Base-by-base conservation (phyloP, 768 basidiomycete genomes). In the Tremella fuciformis region DNA sequence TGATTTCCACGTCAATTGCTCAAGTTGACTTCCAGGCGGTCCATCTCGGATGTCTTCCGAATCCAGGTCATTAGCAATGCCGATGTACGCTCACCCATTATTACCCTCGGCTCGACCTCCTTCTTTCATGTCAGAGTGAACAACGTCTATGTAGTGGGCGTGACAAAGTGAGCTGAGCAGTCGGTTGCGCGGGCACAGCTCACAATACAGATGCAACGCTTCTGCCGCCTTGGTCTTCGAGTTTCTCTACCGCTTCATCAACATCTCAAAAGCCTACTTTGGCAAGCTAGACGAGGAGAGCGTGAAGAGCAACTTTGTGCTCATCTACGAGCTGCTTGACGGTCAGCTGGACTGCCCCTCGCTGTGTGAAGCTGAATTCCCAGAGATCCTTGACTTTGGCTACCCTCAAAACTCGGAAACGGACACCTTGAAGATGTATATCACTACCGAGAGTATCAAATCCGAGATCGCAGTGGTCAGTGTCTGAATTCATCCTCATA, bases 401-500 rank as follows among this genome's bases (percentile, higher is more conserved):
- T 99, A 93, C 78, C 96, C 96, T 16, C 96, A 99, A 78, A 99
- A 97, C 75, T 96, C 94, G 63, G 96, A 99, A 77, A 91, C 89
- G 48, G 96, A 99, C 75, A 94, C 96, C 1, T 81, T 99, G 49
- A 98, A 99, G 79, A 87, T 88, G 58, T 98, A 96, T 76, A 98
- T 99, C 63, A 99, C 96, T 19, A 97, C 94, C 0, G 94, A 98
- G 78, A 92, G 92, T 64, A 86, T 98, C 42, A 87, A 93, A 60
- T 82, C 89, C 3, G 83, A 87, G n/a, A 84, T 87, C 60, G 89
- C 88, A 41, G 86, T 88, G 41, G 92, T 93, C 66, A 19, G 86
- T 76, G 15, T 65, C 29, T 6, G 6, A 34, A 25, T 37, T 47
- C 57, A 26, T 25, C 13, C 19, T 46, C 50, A 42, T 18, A 42